These are phyloP conservation scores for Naumovozyma castellii DNA, from an alignment of 805 yeast genomes.

Conservation along the genomic window DNA sequence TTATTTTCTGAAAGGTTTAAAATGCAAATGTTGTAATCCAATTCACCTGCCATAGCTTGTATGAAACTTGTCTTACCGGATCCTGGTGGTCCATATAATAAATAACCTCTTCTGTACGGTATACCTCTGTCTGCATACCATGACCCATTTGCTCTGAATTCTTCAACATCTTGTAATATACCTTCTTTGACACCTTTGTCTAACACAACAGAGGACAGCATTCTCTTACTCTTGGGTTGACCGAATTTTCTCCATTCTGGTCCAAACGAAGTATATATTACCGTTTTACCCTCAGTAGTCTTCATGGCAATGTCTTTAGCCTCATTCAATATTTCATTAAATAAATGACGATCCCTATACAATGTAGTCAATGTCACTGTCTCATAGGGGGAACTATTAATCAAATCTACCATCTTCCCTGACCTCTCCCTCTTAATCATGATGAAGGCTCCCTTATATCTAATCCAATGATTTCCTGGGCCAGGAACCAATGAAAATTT, in stretches of 20 bases:
- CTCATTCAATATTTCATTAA: slow-evolving; percentile 63
- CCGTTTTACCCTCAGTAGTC: slow-evolving; percentile 87
- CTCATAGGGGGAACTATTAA: slow-evolving; percentile 89
- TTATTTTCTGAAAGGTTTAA: slow-evolving; percentile 84
- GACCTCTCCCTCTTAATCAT: slow-evolving; percentile 84
- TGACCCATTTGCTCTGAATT: slow-evolving; percentile 66
- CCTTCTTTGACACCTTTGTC: slow-evolving; percentile 64
- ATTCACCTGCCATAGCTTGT: slow-evolving; percentile 92
- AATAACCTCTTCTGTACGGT: slow-evolving; percentile 90
- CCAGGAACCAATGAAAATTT: slow-evolving; percentile 91
- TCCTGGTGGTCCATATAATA: slow-evolving; percentile 95
- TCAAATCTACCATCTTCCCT: slow-evolving; percentile 77
- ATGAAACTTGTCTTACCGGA: slow-evolving; percentile 93
- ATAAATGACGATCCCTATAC: slow-evolving; percentile 66
- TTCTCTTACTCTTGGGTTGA: slow-evolving; percentile 80
- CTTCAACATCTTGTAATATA: slow-evolving; percentile 64
- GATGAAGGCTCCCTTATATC: slow-evolving; percentile 81
- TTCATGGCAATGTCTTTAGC: slow-evolving; percentile 78
- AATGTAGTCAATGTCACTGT: slow-evolving; percentile 90
- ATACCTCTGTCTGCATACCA: slow-evolving; percentile 98
- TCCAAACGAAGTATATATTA: slow-evolving; percentile 88
- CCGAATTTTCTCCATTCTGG: slow-evolving; percentile 99
- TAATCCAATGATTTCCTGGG: slow-evolving; percentile 86
- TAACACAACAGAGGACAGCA: slow-evolving; percentile 75
- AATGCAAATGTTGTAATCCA: slow-evolving; percentile 92